Conservation (phyloP, 495 filamentous ascomycete species). For the Hyaloscypha bicolor region DNA sequence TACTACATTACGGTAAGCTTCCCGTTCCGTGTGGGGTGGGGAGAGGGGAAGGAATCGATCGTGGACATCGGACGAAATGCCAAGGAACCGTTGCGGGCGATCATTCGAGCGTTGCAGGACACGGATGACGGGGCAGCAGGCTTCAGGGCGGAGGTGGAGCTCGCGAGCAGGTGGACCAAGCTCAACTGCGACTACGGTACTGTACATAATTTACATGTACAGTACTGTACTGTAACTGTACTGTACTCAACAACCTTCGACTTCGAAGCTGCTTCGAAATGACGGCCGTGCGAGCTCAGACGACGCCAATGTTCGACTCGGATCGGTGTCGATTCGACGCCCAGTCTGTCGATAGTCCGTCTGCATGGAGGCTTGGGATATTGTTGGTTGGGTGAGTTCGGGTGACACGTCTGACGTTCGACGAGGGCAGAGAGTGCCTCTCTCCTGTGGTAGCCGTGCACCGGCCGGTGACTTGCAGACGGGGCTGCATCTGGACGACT, state of each 20-base stretch:
- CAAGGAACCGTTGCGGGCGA: conserved; percentile 1
- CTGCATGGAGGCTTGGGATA: background rate
- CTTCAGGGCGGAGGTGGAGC: background rate
- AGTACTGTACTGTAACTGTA: too few relatives aligned
- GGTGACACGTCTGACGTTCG: conserved; percentile 6
- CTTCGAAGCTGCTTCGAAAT: conserved; percentile 10
- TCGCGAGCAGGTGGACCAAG: conserved; percentile 29
- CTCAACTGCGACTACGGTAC: background rate
- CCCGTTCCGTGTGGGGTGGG: background rate
- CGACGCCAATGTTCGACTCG: background rate
- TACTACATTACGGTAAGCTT: background rate
- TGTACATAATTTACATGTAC: too few relatives aligned
- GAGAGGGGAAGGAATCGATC: background rate
- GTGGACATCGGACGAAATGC: conserved; percentile 11
- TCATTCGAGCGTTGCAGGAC: conserved; percentile 15
- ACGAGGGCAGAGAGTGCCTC: background rate
- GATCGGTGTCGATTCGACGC: background rate
- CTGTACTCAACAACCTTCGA: background rate
- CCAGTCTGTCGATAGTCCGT: too few relatives aligned
- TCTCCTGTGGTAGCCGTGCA: background rate
- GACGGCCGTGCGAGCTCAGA: conserved; percentile 10
- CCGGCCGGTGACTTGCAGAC: background rate
- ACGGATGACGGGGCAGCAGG: conserved; percentile 1
- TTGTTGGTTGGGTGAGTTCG: background rate
- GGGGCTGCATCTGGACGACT: background rate